Percentiles rank a stretch among this genome's conserved stretches.
Conservation (phyloP, 2,329 filamentous ascomycete genomes). For the Bipolaris gigantea region DNA sequence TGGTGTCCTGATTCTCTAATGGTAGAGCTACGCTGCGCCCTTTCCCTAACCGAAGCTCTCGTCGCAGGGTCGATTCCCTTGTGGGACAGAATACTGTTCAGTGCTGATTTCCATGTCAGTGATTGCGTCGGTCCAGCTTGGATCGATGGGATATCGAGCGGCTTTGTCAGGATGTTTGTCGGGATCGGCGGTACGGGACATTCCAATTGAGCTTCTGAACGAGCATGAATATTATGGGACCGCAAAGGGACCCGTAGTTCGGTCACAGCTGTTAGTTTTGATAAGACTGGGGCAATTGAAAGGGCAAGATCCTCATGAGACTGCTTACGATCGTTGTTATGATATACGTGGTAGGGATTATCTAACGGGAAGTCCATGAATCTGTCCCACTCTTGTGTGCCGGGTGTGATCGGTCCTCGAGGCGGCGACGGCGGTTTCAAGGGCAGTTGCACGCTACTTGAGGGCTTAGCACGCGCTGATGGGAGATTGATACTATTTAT, state of each 20-base stretch:
- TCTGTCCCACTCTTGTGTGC: constrained; percentile 7
- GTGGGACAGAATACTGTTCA: constrained; percentile 12
- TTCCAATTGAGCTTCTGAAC: neutral
- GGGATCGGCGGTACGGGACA: neutral
- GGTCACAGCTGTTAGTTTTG: neutral
- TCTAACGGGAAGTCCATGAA: constrained; percentile 12
- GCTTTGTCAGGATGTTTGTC: neutral
- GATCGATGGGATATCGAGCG: neutral
- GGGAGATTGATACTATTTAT: neutral
- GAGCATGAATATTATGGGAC: too few species aligned
- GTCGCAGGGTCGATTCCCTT: constrained; percentile 6
- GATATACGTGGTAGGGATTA: neutral
- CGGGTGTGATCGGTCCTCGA: constrained; percentile 4
- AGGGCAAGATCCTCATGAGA: neutral
- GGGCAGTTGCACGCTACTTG: neutral
- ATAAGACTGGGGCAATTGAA: neutral
- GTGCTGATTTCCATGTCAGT: constrained; percentile 16
- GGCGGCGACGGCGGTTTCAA: neutral
- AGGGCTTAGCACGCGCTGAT: neutral
- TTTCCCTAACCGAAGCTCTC: constrained; percentile 7
- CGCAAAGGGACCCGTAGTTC: neutral
- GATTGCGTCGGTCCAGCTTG: neutral
- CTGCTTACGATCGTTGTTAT: neutral
- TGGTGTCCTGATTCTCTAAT: neutral
- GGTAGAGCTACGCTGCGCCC: neutral